Percentiles rank a stretch among this genome's conserved stretches.
Conservation (phyloP, 805 yeast genomes). For the Wickerhamomyces silvicola region DNA sequence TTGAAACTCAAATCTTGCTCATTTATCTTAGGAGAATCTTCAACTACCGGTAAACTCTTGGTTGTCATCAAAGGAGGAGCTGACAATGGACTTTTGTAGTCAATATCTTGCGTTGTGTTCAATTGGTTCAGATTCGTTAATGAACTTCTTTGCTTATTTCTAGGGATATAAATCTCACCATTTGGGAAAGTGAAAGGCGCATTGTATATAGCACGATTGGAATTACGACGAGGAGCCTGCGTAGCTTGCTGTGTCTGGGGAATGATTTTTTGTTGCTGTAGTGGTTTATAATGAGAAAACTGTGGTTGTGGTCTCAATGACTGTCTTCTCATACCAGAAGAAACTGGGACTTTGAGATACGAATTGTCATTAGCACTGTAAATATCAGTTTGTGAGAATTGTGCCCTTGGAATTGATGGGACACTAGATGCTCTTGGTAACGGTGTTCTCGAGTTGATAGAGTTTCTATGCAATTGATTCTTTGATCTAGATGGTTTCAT, state of each 20-base stretch:
- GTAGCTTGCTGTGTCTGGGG: no score
- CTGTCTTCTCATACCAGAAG: conserved; percentile 1
- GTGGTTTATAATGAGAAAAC: conserved; percentile 1
- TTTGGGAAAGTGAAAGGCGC: conserved; percentile 24
- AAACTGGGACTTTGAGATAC: no score
- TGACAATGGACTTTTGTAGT: no score
- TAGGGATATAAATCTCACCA: conserved; percentile 24
- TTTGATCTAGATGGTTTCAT: conserved; percentile 10
- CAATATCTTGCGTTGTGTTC: no score
- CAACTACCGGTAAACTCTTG: no score
- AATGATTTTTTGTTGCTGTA: conserved; percentile 1
- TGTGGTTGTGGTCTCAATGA: not conserved
- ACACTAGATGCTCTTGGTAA: conserved; percentile 3
- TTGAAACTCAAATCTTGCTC: not conserved
- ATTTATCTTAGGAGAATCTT: not conserved
- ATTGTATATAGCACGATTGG: conserved; percentile 12
- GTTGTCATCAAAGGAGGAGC: not conserved
- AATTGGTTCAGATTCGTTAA: conserved; percentile 8
- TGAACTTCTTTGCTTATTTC: conserved; percentile 20
- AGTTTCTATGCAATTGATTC: conserved; percentile 1
- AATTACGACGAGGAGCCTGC: no score
- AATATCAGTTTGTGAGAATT: not conserved
- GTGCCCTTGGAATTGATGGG: conserved; percentile 1
- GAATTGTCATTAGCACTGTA: no score
- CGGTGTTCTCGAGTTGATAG: no score